These are phyloP conservation scores for Solanum corneliomulleri DNA, from an alignment of 257 asterid genomes.

Conservation along the genomic window DNA sequence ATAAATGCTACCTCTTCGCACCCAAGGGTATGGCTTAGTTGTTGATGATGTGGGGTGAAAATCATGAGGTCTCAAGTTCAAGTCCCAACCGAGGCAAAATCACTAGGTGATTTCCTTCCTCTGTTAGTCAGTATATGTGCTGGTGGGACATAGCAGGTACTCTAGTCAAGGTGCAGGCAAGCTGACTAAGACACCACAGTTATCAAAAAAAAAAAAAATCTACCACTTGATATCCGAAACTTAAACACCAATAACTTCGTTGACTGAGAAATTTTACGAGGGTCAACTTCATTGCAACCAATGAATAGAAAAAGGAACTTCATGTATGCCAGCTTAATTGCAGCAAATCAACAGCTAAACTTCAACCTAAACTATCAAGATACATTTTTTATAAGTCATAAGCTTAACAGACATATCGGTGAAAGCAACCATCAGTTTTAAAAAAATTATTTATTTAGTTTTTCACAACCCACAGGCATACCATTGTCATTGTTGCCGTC, in stretches of 20 bases:
- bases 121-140: background rate
- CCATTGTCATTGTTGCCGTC: conserved; percentile 98
- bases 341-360: background rate
- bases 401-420: background rate
- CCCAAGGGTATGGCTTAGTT: background rate
- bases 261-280: background rate
- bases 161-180: background rate
- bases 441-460: background rate
- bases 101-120: background rate
- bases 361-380: background rate
- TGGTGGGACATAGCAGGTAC: background rate
- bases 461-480: conserved; percentile 7
- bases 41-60: background rate
- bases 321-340: background rate
- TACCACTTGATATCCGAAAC: background rate
- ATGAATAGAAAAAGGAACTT: background rate
- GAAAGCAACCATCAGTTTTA: background rate
- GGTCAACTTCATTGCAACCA: background rate
- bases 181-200: background rate
- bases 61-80: background rate
- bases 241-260: background rate
- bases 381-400: background rate
- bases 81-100: background rate
- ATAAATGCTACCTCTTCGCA: background rate
- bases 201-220: background rate